Conservation (phyloP, 331 rosid species). For the Telfairia occidentalis region DNA sequence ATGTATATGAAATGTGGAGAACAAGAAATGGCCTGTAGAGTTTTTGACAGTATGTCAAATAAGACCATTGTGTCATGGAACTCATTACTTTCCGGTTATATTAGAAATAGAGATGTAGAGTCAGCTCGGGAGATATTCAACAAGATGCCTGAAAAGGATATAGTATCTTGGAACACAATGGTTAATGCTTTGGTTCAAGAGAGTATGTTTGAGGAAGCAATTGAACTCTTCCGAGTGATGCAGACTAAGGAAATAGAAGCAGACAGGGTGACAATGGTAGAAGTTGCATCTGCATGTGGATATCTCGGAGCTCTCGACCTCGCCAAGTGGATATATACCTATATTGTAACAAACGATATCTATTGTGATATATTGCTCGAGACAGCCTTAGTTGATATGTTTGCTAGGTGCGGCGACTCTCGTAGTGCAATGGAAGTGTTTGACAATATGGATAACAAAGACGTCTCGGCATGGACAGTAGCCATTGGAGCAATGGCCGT, state of each 20-base stretch:
- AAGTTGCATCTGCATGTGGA: constrained; percentile 68
- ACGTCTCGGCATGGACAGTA: constrained; percentile 79
- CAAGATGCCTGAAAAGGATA: constrained; percentile 50
- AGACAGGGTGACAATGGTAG: constrained; percentile 71
- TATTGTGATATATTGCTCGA: constrained; percentile 55
- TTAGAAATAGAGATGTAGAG: constrained; percentile 39
- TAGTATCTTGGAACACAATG: constrained; percentile 79
- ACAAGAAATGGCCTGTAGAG: constrained; percentile 39
- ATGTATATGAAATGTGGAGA: constrained; percentile 73
- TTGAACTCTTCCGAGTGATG: constrained; percentile 57
- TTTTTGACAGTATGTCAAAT: constrained; percentile 40
- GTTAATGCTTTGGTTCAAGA: constrained; percentile 51
- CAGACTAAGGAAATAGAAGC: constrained; percentile 41
- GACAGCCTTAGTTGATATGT: constrained; percentile 72
- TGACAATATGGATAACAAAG: constrained; percentile 31
- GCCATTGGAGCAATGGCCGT: constrained; percentile 68
- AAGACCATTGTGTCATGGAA: constrained; percentile 62
- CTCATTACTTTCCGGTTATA: constrained; percentile 61
- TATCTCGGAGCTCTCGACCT: constrained; percentile 60
- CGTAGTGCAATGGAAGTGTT: constrained; percentile 47
- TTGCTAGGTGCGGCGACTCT: constrained; percentile 67
- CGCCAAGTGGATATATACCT: constrained; percentile 53
- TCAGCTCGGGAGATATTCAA: constrained; percentile 45
- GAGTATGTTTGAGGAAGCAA: constrained; percentile 56
- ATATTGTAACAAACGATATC: constrained; percentile 35